A percentile compares a stretch with the other conserved stretches of the same genome.
Conservation (phyloP, 2,329 filamentous ascomycete species). For the Lachnum nothofagi region DNA sequence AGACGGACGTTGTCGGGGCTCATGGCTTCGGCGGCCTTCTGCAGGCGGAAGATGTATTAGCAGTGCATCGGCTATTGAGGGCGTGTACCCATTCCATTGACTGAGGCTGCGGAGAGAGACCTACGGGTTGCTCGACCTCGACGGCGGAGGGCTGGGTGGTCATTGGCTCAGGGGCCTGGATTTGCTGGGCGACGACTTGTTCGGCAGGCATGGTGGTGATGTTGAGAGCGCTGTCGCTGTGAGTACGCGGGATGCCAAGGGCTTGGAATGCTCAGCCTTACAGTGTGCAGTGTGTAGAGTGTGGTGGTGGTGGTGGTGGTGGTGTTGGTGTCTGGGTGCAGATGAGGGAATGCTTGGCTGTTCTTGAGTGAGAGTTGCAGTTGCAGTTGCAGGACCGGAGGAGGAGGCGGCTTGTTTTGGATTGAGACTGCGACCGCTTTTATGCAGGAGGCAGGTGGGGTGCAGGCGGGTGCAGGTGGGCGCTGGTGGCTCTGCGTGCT, state of each 20-base stretch:
- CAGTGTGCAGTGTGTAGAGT: neutral
- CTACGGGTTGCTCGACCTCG: slow-evolving; percentile 27
- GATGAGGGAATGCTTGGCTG: too few species aligned
- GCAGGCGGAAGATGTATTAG: slow-evolving; percentile 13
- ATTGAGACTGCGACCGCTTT: too few species aligned
- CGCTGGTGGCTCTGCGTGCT: too few species aligned
- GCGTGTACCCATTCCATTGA: too few species aligned
- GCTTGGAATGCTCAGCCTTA: neutral
- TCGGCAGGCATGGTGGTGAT: slow-evolving; percentile 26
- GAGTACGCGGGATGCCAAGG: neutral
- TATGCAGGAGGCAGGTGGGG: too few species aligned
- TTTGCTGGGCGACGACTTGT: slow-evolving; percentile 26
- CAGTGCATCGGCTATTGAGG: too few species aligned
- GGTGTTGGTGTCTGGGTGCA: too few species aligned
- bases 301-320: neutral
- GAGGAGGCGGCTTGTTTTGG: too few species aligned
- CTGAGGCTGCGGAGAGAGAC: slow-evolving; percentile 10
- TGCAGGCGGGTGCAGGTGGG: too few species aligned
- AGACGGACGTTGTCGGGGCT: slow-evolving; percentile 11
- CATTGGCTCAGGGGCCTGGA: slow-evolving; percentile 29
- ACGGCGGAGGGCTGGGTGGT: slow-evolving; percentile 18
- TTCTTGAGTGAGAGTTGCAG: too few species aligned
- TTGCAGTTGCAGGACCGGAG: too few species aligned
- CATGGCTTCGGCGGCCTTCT: slow-evolving; percentile 3
- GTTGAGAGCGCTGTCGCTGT: neutral